Evolutionary conservation across 2,329 filamentous ascomycete species (phyloP).

Genomic region (Epichloe festucae): DNA sequence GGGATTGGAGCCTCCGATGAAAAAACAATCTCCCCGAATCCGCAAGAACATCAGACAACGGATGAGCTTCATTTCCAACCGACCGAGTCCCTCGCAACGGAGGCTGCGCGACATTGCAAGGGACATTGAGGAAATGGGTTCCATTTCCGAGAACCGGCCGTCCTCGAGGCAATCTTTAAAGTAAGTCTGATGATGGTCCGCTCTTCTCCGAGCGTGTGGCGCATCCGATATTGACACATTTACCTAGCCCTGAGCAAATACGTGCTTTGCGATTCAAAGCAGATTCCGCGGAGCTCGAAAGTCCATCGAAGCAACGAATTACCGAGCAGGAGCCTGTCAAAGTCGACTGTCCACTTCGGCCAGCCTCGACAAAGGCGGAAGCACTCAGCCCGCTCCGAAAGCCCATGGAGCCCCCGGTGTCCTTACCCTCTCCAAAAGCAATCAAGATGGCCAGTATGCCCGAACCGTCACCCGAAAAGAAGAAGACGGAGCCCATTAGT

Average conservation of each 20-base stretch:
- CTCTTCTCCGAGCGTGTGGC: background rate
- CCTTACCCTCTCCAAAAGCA: slow-evolving; percentile 17
- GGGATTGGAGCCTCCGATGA: slow-evolving; percentile 45
- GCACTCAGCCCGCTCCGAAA: slow-evolving; percentile 12
- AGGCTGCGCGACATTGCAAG: slow-evolving; percentile 43
- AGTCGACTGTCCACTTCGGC: slow-evolving; percentile 32
- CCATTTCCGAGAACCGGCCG: slow-evolving; percentile 54
- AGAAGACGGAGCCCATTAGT: slow-evolving; percentile 3
- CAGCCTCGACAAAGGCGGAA: slow-evolving; percentile 6
- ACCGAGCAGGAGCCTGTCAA: slow-evolving; percentile 44
- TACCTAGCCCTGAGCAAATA: slow-evolving; percentile 46
- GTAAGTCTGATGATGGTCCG: slow-evolving; percentile 29
- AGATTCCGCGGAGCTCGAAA: slow-evolving; percentile 55
- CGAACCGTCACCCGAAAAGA: slow-evolving; percentile 17
- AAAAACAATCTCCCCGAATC: slow-evolving; percentile 29
- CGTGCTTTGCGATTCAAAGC: slow-evolving; percentile 41
- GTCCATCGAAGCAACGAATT: slow-evolving; percentile 45
- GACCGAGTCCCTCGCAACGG: slow-evolving; percentile 39
- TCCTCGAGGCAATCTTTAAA: slow-evolving; percentile 56
- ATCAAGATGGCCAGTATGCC: slow-evolving; percentile 7
- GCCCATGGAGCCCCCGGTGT: slow-evolving; percentile 18
- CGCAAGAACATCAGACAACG: slow-evolving; percentile 28
- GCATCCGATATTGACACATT: background rate
- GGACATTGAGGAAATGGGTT: slow-evolving; percentile 38
- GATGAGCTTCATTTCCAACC: slow-evolving; percentile 25